Base-by-base conservation (phyloP, 2,329 filamentous ascomycete species). In the Helotiales sp. region DNA sequence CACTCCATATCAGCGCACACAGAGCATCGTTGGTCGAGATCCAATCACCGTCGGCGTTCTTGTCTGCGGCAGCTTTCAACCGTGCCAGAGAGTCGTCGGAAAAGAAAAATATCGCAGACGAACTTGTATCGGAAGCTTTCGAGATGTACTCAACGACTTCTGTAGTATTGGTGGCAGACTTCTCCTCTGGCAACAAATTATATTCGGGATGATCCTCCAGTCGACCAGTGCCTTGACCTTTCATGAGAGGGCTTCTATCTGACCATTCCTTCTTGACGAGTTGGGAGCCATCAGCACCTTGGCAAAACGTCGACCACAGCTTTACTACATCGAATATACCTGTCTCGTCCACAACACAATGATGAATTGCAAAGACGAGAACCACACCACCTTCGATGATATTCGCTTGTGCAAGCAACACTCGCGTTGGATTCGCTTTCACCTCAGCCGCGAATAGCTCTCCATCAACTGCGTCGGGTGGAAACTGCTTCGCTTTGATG, bases 21-120 rank as follows among this genome's bases (percentile, higher is more conserved):
- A 52, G 31, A n/a, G 50, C 50, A 52, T 52, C 34, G 24, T 38
- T 52, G 34, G 50, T 52, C 10, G 50, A 52, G 10, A 52, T 42
- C 50, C 33, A 52, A 12, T 49, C 9, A 6, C 46, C 46, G 17
- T 29, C 27, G 13, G 46, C 30, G 15, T 33, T 22, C n/a, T 49
- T 30, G 27, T 17, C 30, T 31, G 46, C 27, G 33, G 46, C 25
- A n/a, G 13, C 22, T n/a, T 49, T 49, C 15, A 49, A n/a, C 12
- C 19, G 46, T 19, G n/a, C 46, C 46, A 49, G 22, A 31, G 27
- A 29, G 13, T 49, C 46, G 22, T 49, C 46, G 15, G 46, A 31
- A 19, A 49, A 49, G 46, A 49, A 49, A 17, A 49, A 22, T 22
- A 49, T 31, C 2, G 46, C 46, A 2, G 46, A 31, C 15, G 27